phyloP scores from a whole-genome alignment of 1,139 yeast genomes.

The Meyerozyma sp. region DNA sequence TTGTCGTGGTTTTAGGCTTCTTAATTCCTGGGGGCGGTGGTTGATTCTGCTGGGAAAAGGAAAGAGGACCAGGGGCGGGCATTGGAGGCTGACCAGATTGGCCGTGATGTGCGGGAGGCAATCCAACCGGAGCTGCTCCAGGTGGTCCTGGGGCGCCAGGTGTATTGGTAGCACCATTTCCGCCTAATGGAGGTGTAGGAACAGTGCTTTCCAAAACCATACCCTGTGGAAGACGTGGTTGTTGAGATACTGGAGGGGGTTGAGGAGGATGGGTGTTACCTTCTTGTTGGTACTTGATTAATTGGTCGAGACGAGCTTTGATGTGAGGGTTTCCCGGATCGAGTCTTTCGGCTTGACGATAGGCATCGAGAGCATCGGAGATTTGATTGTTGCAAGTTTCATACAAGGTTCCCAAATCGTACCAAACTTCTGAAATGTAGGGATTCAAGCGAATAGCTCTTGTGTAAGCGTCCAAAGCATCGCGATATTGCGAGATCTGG shows the following conservation, averaged over 20 bases:
- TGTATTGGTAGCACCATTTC: background rate
- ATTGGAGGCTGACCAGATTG: constrained; percentile 7
- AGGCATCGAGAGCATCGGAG: constrained; percentile 92
- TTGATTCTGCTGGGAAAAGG: constrained; percentile 8
- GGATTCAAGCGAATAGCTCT: constrained; percentile 94
- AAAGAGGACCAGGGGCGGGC: constrained; percentile 4
- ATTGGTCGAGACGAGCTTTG: constrained; percentile 83
- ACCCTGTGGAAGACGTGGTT: constrained; percentile 52
- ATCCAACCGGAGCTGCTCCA: constrained; percentile 3
- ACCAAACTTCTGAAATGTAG: constrained; percentile 96
- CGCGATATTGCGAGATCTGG: constrained; percentile 92
- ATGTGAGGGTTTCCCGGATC: constrained; percentile 95
- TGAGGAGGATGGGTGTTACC: constrained; percentile 65
- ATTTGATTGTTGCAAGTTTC: constrained; percentile 97
- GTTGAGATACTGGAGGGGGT: constrained; percentile 62
- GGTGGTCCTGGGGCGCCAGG: constrained; percentile 7
- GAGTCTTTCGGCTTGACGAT: constrained; percentile 89
- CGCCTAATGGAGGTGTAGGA: constrained; percentile 9
- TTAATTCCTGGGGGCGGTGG: constrained; percentile 3
- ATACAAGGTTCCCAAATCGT: constrained; percentile 91
- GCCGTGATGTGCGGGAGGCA: constrained; percentile 1
- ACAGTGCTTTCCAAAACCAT: constrained; percentile 51
- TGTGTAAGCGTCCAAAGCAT: constrained; percentile 95
- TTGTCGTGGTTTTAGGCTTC: constrained; percentile 8
- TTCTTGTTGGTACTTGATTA: constrained; percentile 70